Evolutionary conservation across 2,329 filamentous ascomycete species (phyloP), one percentile per base, ranked within the genome.

Genomic region (Calonectria pteridis): DNA sequence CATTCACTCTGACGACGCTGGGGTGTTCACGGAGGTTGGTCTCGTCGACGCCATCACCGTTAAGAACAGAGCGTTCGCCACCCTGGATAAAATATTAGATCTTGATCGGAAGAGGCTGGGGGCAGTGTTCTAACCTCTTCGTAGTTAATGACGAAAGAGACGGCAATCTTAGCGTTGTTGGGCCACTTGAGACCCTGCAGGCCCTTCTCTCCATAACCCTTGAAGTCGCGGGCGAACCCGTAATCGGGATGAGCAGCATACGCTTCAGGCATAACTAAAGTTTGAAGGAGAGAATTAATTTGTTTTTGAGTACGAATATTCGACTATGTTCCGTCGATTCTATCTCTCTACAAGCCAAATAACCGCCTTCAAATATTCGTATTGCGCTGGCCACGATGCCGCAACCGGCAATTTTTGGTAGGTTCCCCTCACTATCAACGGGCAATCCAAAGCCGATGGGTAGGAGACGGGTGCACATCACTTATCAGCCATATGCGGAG

Each of bases 1-100:
- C 86, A 71, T 86, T 62, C 1, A 62, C 55, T 85, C 77, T 79
- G 10, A 82, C 79, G 4, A 40, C 53, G 10, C 67, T 51, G 0
- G 84, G 81, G 73, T 87, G 85, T 73, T 89, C 85, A 67, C 83
- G 83, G 13, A 85, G 80, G 66, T 82, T 82, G 10, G 81, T 80
- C 75, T 87, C 85, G 33, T 80, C 81, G 29, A 83, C 80, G 37
- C 81, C 81, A 68, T 87, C 86, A 35, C 85, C 85, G 37, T 81
- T 77, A 13, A 85, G 77, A 11, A 86, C 81, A 31, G 78, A 82
- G 35, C 83, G 81, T 74, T 86, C 85, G 62, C 82, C 84, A 3
- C 81, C 82, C 77, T 62, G 3, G 9, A 14, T 11, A 40, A 28
- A 40, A 20, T 20, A 16, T 62, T 40, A 62, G 31, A 62, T 26